Base-by-base conservation (phyloP, 2,329 filamentous ascomycete species). In the Erysiphe neolycopersici region DNA sequence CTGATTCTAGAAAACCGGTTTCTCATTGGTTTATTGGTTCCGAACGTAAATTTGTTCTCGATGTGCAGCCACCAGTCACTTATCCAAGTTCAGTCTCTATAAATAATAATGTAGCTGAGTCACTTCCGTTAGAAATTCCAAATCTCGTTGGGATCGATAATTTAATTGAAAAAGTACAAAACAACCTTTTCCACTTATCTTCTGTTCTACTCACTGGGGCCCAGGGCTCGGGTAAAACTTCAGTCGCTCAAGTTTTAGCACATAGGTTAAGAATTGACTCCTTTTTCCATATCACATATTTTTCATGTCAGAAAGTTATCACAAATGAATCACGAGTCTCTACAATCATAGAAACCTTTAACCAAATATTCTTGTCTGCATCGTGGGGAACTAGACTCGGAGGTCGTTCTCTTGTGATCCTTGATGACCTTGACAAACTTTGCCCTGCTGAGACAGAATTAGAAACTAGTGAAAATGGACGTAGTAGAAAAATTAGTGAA, bases 391-490 rank as follows among this genome's bases (percentile, higher is more conserved):
- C 87, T 32, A 71, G 87, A 47, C 67, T 89, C 0, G 85, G 84
- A 18, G 89, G 89, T 4, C 76, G 73, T 48, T 72, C 85, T 0
- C 58, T 95, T 2, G 80, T 98, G 17, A 73, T 98, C 41, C 65
- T 98, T 1, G 89, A 98, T 54, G 89, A 98, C 54, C 62, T 98
- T 6, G 89, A 98, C 59, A 83, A 82, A 54, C 66, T 98, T 1
- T 95, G 87, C 55, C 87, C 89, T 0, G 78, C 76, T 0, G 91
- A 98, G 60, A 94, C 85, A 0, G 89, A 98, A 58, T 67, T 98
- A 12, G 83, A 94, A 59, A 81, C 92, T 4, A 85, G 84, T 47
- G 84, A 95, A 51, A 95, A 98, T 54, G 82, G 82, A 16, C 73
- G 87, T 49, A 95, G 85, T 57, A 73, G 84, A 31, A 85, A 95